Conservation (phyloP, 2,329 filamentous ascomycete genomes). For the Drechmeria coniospora region DNA sequence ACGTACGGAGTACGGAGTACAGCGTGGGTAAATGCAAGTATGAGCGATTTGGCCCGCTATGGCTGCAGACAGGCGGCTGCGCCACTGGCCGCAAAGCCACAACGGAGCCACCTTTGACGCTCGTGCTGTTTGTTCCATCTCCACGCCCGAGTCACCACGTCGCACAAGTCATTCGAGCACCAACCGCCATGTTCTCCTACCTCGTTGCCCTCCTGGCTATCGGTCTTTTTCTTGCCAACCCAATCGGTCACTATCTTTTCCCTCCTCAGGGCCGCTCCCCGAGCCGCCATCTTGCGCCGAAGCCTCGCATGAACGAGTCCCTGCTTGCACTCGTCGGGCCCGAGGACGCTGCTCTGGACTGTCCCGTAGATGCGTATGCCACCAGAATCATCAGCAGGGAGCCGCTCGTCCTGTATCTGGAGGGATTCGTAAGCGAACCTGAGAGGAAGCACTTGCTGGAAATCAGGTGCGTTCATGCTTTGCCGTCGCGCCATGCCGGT, state of each 20-base stretch:
- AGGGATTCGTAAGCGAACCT: conserved; percentile 29
- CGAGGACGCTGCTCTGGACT: conserved; percentile 20
- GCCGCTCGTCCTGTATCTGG: conserved; percentile 38
- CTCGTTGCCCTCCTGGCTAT: conserved; percentile 25
- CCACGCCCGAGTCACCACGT: not conserved
- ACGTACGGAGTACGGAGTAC: no score
- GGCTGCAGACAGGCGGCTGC: no score
- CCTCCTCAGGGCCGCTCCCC: conserved; percentile 6
- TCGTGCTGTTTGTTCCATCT: not conserved
- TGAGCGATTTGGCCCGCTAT: no score
- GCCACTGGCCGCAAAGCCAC: no score
- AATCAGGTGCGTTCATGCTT: conserved; percentile 26
- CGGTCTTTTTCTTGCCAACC: conserved; percentile 28
- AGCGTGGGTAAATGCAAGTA: no score
- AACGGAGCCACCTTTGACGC: no score
- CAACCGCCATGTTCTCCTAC: conserved; percentile 28
- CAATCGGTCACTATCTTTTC: conserved; percentile 22
- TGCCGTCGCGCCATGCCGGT: not conserved
- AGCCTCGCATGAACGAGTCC: conserved; percentile 33
- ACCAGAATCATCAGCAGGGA: conserved; percentile 32
- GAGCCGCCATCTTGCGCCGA: conserved; percentile 15
- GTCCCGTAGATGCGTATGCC: conserved; percentile 25
- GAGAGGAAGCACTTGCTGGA: conserved; percentile 33
- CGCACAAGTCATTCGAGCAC: no score
- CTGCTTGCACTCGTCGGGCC: conserved; percentile 30